Evolutionary conservation across 208 protist species (phyloP).

Genomic region (Trypanosoma brucei): DNA sequence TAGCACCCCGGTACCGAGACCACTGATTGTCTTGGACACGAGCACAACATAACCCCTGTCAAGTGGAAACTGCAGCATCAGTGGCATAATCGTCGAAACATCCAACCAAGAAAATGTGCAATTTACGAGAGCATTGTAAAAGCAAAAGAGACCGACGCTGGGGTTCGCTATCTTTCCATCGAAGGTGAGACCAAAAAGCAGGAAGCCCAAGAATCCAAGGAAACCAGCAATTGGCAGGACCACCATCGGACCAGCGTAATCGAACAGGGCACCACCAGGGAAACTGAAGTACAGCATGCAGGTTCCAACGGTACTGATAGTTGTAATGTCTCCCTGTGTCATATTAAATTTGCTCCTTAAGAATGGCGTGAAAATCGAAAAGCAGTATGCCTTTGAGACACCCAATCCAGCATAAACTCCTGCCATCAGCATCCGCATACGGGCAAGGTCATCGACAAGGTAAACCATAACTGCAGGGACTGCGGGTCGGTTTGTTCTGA

Average conservation of each 20-base stretch:
- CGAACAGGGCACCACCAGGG: constrained; percentile 9
- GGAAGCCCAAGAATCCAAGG: constrained; percentile 16
- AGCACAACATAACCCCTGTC: constrained; percentile 31
- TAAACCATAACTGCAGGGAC: neutral
- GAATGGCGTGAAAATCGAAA: constrained; percentile 1
- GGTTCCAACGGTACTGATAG: constrained; percentile 16
- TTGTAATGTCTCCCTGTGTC: constrained; percentile 10
- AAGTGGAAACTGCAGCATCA: constrained; percentile 47
- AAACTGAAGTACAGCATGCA: constrained; percentile 2
- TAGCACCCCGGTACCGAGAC: constrained; percentile 8
- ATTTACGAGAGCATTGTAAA: constrained; percentile 49
- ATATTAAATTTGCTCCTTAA: constrained; percentile 11
- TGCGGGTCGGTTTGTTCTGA: constrained; percentile 1
- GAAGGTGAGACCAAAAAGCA: constrained; percentile 42
- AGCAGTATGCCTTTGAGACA: constrained; percentile 5
- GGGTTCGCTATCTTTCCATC: constrained; percentile 17
- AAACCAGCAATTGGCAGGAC: constrained; percentile 5
- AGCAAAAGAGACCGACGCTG: constrained; percentile 23
- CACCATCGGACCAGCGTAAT: constrained; percentile 5
- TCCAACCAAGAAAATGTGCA: constrained; percentile 35
- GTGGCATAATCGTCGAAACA: constrained; percentile 26
- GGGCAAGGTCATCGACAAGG: neutral
- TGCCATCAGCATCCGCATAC: constrained; percentile 1
- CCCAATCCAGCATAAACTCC: constrained; percentile 8
- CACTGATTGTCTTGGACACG: constrained; percentile 16